These are phyloP conservation scores for Ophiostoma quercus DNA, from an alignment of 2,329 filamentous ascomycete genomes.

Conservation along the genomic window DNA sequence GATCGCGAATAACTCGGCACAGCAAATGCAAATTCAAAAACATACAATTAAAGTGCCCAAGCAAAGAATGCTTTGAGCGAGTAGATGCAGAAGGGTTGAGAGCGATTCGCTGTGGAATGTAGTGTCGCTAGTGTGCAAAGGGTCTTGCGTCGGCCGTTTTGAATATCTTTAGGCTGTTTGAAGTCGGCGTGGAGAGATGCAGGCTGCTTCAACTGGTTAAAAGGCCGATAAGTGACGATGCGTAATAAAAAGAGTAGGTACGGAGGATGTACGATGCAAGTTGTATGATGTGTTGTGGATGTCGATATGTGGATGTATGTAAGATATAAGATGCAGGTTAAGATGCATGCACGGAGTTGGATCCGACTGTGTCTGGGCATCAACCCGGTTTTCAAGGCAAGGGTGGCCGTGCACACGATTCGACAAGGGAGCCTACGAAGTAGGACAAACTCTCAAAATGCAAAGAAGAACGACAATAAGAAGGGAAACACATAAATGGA, in stretches of 20 bases:
- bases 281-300: constrained; percentile 5
- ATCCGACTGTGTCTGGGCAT: constrained; percentile 16
- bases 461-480: constrained; percentile 7
- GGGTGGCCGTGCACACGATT: constrained; percentile 25
- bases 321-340: constrained; percentile 15
- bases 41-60: background rate
- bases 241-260: background rate
- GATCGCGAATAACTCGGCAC: too few species aligned
- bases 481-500: background rate
- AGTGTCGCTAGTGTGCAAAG: background rate
- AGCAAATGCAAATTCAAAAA: background rate
- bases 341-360: constrained; percentile 14
- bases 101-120: background rate
- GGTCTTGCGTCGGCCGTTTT: background rate
- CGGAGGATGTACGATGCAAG: background rate
- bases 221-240: background rate
- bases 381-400: constrained; percentile 23
- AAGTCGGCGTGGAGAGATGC: background rate
- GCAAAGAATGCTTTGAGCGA: background rate
- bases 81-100: background rate
- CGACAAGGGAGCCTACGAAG: constrained; percentile 20
- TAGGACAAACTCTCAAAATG: constrained; percentile 16
- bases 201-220: background rate
- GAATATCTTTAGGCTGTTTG: background rate
- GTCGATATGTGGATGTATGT: constrained; percentile 17